These are phyloP conservation scores for Fragaria vesca DNA, from an alignment of 306 rosid species.

Conservation along the genomic window DNA sequence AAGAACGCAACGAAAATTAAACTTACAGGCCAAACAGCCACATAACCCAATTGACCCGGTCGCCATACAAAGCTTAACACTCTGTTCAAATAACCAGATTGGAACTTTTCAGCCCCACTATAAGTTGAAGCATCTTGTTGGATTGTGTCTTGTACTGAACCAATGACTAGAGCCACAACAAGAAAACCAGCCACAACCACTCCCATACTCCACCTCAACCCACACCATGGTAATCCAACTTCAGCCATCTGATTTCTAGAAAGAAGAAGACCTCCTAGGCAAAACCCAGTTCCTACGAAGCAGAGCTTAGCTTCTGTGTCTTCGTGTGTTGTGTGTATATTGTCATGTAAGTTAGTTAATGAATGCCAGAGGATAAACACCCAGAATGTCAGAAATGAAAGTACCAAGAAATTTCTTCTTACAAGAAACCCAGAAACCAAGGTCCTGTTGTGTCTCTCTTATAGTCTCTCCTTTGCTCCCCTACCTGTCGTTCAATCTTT, in stretches of 20 bases:
- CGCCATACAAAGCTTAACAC: slow-evolving; percentile 46
- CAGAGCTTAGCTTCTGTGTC: not conserved
- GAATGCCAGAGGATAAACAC: not conserved
- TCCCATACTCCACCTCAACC: slow-evolving; percentile 30
- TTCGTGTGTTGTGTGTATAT: not conserved
- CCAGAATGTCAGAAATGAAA: slow-evolving; percentile 8
- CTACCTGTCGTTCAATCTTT: not conserved
- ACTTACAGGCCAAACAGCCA: slow-evolving; percentile 76
- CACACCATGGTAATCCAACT: slow-evolving; percentile 29
- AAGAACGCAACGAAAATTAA: not conserved
- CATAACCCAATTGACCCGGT: slow-evolving; percentile 43
- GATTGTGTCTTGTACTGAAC: slow-evolving; percentile 37
- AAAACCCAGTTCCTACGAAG: not conserved
- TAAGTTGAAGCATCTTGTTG: slow-evolving; percentile 23
- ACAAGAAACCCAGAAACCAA: not conserved
- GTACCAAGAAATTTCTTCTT: slow-evolving; percentile 2
- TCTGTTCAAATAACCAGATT: slow-evolving; percentile 21
- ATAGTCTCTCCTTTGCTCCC: not conserved
- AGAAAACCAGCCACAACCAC: slow-evolving; percentile 26
- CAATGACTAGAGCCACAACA: slow-evolving; percentile 34
- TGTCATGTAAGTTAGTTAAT: not conserved
- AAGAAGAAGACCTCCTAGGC: not conserved
- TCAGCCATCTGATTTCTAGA: slow-evolving; percentile 15
- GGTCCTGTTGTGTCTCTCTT: too few relatives aligned
- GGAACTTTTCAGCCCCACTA: slow-evolving; percentile 10